Base-by-base conservation (phyloP, 208 protist genomes). In the Trypanosomatidae sp. region DNA sequence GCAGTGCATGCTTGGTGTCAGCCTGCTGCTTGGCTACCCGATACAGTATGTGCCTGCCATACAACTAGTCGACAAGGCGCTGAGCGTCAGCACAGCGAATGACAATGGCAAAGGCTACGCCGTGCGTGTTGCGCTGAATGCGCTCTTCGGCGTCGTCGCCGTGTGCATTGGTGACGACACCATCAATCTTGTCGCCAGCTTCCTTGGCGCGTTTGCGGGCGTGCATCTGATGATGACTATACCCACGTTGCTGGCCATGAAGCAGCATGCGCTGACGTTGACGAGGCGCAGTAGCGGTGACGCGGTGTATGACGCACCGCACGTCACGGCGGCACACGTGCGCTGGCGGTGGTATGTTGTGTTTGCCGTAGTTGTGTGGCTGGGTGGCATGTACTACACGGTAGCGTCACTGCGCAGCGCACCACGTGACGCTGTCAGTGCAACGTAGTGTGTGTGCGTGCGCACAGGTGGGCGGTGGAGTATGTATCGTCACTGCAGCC, bases 1-100 rank as follows among this genome's bases (percentile, higher is more conserved):
- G 41, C 68, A 83, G 45, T 53, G 67, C 19, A 51, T 80, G 7
- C 49, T 89, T 10, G 80, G 69, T 0, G 35, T 85, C 23, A 83
- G 72, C 51, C 56, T 89, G 5, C 56, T 89, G 25, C 67, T 89
- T 23, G 63, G 75, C 22, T 86, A 80, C 44, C 80, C 80, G 10
- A 73, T 89, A 35, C 74, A 86, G 54, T 89, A 68, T 53, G 58
- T 83, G 1, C 80, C 80, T n/a, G 80, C 80, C 5, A 89, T 89
- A 43, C 75, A 89, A 45, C 56, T 89, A 18, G 56, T 85, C 7
- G 80, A 85, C 44, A 75, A 66, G 48, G 56, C 72, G 6, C 46
- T 84, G 16, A 25, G 56, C 19, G 65, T 82, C 5, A 61, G 44
- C 30, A 46, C 72, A 18, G 33, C 52, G 21, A 40, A 41, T 10